Conservation (phyloP, 1,139 yeast genomes). For the Saccharomycopsis hybrid region DNA sequence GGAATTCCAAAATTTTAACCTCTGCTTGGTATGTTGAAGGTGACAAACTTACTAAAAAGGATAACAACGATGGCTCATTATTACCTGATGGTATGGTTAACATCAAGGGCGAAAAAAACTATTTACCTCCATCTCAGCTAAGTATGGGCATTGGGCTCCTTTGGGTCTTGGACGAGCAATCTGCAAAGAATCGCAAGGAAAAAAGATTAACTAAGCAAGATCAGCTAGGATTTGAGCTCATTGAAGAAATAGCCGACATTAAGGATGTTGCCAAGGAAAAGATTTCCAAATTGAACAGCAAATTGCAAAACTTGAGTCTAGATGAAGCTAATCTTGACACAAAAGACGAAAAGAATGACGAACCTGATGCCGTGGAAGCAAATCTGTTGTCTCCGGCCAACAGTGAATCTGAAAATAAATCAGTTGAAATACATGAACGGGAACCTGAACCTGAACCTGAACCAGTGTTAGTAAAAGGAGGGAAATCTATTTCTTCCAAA, state of each 20-base stretch:
- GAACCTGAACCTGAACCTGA: slow-evolving; percentile 17
- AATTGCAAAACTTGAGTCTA: slow-evolving; percentile 23
- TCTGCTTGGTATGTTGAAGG: slow-evolving; percentile 83
- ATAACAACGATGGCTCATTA: slow-evolving; percentile 50
- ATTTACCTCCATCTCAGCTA: slow-evolving; percentile 68
- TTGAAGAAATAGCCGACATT: slow-evolving; percentile 27
- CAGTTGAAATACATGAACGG: slow-evolving; percentile 9
- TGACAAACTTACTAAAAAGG: slow-evolving; percentile 59
- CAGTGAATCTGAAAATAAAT: slow-evolving; percentile 10
- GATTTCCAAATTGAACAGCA: slow-evolving; percentile 22
- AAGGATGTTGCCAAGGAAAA: slow-evolving; percentile 22
- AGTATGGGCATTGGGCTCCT: slow-evolving; percentile 86
- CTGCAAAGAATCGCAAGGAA: slow-evolving; percentile 37
- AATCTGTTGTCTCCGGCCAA: background rate
- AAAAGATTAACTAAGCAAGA: slow-evolving; percentile 36
- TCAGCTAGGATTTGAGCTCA: slow-evolving; percentile 41
- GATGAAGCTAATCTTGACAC: slow-evolving; percentile 23
- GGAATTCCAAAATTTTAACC: slow-evolving; percentile 78
- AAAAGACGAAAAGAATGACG: slow-evolving; percentile 17
- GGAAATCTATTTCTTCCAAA: slow-evolving; percentile 2
- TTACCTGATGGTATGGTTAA: slow-evolving; percentile 61
- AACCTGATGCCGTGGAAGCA: slow-evolving; percentile 13
- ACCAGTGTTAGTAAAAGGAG: slow-evolving; percentile 8
- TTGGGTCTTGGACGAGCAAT: slow-evolving; percentile 61
- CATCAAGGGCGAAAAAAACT: slow-evolving; percentile 49